A percentile compares a stretch with the other conserved stretches of the same genome.
phyloP scores from a whole-genome alignment of 148 eudicot genomes.

The Fallopia convolvulus region DNA sequence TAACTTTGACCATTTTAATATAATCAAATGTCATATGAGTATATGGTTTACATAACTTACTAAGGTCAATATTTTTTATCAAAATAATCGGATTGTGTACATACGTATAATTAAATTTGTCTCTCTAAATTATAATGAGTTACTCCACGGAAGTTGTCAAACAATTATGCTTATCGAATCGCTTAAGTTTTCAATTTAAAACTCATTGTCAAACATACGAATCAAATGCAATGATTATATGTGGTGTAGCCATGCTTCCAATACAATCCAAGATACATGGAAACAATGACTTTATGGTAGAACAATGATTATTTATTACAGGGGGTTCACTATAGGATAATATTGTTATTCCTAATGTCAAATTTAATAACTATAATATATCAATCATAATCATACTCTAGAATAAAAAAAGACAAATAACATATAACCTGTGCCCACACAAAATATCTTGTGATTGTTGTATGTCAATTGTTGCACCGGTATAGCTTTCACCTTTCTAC shows the following conservation, averaged over 20 bases:
- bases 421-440: background rate
- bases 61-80: no score
- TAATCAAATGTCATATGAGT: no score
- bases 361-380: background rate
- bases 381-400: background rate
- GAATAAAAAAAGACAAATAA: background rate
- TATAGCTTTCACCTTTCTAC: background rate
- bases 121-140: background rate
- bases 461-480: background rate
- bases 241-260: slow-evolving; percentile 7
- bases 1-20: no score
- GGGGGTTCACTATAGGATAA: background rate
- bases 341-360: background rate
- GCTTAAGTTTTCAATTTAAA: background rate
- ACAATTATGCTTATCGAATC: background rate
- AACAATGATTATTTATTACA: background rate
- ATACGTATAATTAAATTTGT: no score
- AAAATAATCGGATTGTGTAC: no score
- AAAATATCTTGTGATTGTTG: background rate
- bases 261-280: slow-evolving; percentile 3
- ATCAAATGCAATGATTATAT: slow-evolving; percentile 6
- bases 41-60: no score
- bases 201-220: background rate
- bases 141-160: background rate
- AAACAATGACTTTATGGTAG: background rate